Evolutionary conservation across 139 green algal species (phyloP).

Genomic region (Auxenochlorella pyrenoidosa): DNA sequence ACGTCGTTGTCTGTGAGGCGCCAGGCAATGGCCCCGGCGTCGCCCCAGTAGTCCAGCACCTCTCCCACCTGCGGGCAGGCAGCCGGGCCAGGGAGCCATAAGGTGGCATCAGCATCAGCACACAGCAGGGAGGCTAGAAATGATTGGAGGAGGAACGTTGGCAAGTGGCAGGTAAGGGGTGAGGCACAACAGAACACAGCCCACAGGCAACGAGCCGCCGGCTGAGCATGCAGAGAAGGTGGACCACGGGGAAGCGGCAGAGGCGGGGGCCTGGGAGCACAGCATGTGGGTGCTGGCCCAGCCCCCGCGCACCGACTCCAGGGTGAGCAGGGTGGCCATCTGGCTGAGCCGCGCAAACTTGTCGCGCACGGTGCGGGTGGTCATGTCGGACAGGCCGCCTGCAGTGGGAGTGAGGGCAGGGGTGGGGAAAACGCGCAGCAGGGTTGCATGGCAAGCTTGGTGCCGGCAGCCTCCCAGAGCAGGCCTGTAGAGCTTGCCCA

Average conservation of each 20-base stretch:
- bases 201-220: no score
- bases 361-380: slow-evolving; percentile 85
- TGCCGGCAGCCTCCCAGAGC: no score
- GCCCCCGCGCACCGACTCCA: slow-evolving; percentile 72
- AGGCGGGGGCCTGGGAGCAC: no score
- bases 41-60: slow-evolving; percentile 87
- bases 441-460: background rate
- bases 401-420: background rate
- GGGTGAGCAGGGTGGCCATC: slow-evolving; percentile 88
- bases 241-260: no score
- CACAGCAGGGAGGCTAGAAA: no score
- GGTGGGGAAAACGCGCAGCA: background rate
- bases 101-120: background rate
- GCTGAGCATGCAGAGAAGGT: no score
- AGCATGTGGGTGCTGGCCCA: background rate
- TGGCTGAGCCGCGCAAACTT: slow-evolving; percentile 91
- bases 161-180: no score
- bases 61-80: slow-evolving; percentile 57
- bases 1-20: slow-evolving; percentile 84
- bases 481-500: no score
- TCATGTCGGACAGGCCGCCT: slow-evolving; percentile 76
- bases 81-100: no score
- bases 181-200: no score
- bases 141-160: no score
- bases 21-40: slow-evolving; percentile 82